Percentiles rank a stretch among this genome's conserved stretches.
Evolutionary conservation across 176 grass and related monocot genomes (phyloP).

Genomic region (Melocanna baccifera): DNA sequence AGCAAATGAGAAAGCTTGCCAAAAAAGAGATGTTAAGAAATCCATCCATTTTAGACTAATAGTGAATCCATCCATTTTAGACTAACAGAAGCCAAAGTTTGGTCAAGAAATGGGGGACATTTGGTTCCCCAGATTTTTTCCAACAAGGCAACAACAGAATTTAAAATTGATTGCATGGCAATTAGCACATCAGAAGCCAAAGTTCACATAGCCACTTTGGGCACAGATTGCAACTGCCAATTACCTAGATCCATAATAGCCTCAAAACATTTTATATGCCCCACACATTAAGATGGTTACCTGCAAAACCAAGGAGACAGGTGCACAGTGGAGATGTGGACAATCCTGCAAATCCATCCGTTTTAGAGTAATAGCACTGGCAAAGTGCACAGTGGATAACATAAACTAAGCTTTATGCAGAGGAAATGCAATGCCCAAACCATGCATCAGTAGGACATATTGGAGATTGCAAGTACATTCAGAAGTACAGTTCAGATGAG

Average conservation of each 20-base stretch:
- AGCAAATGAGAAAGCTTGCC: not conserved
- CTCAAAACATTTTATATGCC: slow-evolving; percentile 63
- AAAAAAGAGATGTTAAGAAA: not conserved
- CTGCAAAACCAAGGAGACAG: no score
- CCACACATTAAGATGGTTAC: slow-evolving; percentile 23
- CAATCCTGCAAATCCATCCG: no score
- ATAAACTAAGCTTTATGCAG: not conserved
- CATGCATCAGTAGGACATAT: not conserved
- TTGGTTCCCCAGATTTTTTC: slow-evolving; percentile 56
- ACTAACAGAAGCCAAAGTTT: no score
- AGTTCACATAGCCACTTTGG: not conserved
- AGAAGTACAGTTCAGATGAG: no score
- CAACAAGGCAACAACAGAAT: slow-evolving; percentile 51
- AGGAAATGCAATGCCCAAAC: slow-evolving; percentile 1
- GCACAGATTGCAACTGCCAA: slow-evolving; percentile 3
- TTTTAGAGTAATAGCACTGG: not conserved
- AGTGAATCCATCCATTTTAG: no score
- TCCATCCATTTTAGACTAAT: not conserved
- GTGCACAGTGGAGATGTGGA: no score
- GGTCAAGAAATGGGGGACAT: not conserved
- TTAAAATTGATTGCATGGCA: slow-evolving; percentile 83
- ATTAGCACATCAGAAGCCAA: slow-evolving; percentile 56
- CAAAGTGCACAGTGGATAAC: not conserved
- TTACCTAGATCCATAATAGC: slow-evolving; percentile 67
- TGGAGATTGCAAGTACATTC: no score